Evolutionary conservation across 805 yeast species (phyloP), one percentile per base, ranked within the genome.

Genomic region (Komagataella mondaviorum): DNA sequence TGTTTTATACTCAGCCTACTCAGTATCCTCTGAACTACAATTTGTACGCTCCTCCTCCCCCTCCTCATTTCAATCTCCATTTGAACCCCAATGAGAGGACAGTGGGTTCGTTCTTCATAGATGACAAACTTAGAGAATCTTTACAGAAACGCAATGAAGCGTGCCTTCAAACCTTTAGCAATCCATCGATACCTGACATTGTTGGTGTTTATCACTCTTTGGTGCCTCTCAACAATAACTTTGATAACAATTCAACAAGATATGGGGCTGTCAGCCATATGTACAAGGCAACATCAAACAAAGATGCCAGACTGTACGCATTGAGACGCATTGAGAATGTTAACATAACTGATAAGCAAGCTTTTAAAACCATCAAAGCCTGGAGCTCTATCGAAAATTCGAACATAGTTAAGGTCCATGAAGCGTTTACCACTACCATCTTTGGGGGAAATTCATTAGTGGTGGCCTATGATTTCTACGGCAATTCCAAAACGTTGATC

Each of bases 21-120:
- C 39, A 45, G 14, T 36, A 20, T 24, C 45, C 50, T 10, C 30
- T 87, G 47, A 88, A 88, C 60, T 86, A 87, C 63, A 96, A 90
- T 66, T 67, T 88, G 45, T 90, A 91, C 66, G 93, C 96, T 0
- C 97, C 97, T 2, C 76, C 80, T 30, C 91, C 96, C 7, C 88
- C 90, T 2, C 90, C 89, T 6, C 81, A 83, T 60, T 64, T 82
- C 48, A 72, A 74, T 45, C 65, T 77, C 7, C 80, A 82, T 12
- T 68, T 85, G 55, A 74, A 76, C 49, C 79, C 87, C 1, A 81
- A 89, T 62, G 90, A 89, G 66, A 76, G 88, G 46, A 80, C 79
- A 36, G 77, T 83, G 2, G 77, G 78, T 51, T 76, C 75, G 52
- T 71, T 93, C 60, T 90, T 90, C 62, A 76, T 91, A 8, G 80